phyloP scores from a whole-genome alignment of 805 yeast genomes.

The Pachysolen tannophilus region DNA sequence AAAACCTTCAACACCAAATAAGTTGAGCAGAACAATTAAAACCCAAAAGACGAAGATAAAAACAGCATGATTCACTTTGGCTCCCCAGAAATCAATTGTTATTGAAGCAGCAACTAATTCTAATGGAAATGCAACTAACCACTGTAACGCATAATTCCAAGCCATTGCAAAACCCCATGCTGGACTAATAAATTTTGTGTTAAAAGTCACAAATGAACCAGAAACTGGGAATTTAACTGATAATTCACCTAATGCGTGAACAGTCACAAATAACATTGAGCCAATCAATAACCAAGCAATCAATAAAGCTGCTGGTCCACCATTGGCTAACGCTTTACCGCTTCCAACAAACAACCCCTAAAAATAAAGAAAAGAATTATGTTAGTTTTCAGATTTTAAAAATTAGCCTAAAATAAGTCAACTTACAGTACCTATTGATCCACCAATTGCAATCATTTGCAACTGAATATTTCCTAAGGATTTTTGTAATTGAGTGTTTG shows the following conservation, averaged over 20 bases:
- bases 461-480: conserved; percentile 49
- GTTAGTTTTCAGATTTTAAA: too few relatives aligned
- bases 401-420: too few relatives aligned
- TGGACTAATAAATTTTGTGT: conserved; percentile 51
- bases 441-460: conserved; percentile 63
- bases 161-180: conserved; percentile 68
- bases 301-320: conserved; percentile 53
- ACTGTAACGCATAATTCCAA: conserved; percentile 61
- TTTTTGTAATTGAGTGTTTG: conserved; percentile 50
- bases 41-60: conserved; percentile 52
- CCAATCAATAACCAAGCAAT: conserved; percentile 44
- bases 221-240: conserved; percentile 45
- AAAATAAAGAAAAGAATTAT: too few relatives aligned
- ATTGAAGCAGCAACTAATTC: conserved; percentile 60
- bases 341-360: conserved; percentile 56
- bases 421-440: conserved; percentile 61
- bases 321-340: conserved; percentile 40
- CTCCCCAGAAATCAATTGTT: conserved; percentile 46
- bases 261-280: conserved; percentile 40
- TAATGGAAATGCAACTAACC: conserved; percentile 57
- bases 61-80: conserved; percentile 41
- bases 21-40: conserved; percentile 38
- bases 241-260: conserved; percentile 47
- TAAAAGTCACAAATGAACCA: conserved; percentile 49
- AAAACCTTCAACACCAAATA: conserved; percentile 49